These are phyloP conservation scores for Delonix regia DNA, from an alignment of 306 rosid species.

Conservation along the genomic window DNA sequence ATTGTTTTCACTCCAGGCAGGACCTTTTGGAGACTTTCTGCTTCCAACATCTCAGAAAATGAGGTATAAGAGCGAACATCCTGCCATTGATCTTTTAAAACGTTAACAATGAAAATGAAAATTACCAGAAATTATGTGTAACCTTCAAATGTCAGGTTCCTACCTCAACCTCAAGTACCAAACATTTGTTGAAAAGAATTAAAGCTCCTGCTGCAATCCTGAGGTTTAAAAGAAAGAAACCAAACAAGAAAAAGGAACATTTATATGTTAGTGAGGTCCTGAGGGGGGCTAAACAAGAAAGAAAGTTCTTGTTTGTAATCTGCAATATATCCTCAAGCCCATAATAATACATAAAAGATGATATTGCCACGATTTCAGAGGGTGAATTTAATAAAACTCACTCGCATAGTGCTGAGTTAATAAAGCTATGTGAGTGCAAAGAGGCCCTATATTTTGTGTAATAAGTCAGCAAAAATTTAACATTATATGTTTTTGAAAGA, in stretches of 20 bases:
- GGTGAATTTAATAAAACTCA: background rate
- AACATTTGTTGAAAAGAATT: constrained; percentile 14
- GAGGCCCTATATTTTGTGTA: background rate
- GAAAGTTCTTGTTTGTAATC: background rate
- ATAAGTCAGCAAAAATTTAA: background rate
- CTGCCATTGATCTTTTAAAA: background rate
- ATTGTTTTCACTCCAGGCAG: background rate
- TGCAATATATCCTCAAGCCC: background rate
- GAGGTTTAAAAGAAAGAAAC: background rate
- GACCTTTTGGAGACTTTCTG: constrained; percentile 11
- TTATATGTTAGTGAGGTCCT: background rate
- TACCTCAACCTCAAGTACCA: constrained; percentile 17
- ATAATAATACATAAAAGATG: background rate
- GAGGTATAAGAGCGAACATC: constrained; percentile 4
- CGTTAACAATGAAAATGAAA: background rate
- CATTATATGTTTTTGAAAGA: background rate
- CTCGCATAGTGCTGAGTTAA: background rate
- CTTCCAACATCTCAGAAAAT: constrained; percentile 15
- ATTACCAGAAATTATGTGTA: background rate
- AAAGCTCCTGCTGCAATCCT: constrained; percentile 13
- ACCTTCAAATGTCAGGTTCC: background rate
- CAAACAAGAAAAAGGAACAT: background rate
- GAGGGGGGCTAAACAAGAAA: background rate
- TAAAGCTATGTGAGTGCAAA: background rate
- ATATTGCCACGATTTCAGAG: background rate